Evolutionary conservation across 2,329 filamentous ascomycete species (phyloP).

Genomic region (Pseudocercospora macadamiae): DNA sequence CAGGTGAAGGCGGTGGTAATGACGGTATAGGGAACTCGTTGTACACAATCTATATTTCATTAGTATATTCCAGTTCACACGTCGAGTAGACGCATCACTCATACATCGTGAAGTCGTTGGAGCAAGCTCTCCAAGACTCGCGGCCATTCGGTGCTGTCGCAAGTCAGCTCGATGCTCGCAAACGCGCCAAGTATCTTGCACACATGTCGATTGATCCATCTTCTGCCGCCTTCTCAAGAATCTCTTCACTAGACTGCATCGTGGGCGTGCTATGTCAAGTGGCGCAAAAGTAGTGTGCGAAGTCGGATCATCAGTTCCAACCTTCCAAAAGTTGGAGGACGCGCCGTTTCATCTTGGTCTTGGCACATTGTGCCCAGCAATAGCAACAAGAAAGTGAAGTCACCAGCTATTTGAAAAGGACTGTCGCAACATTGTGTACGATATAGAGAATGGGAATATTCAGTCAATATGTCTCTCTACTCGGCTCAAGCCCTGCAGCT

Average conservation of each 20-base stretch:
- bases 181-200: conserved; percentile 29
- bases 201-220: conserved; percentile 64
- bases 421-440: no score
- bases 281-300: conserved; percentile 25
- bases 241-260: conserved; percentile 48
- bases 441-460: not conserved
- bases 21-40: conserved; percentile 74
- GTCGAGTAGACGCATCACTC: no score
- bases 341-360: not conserved
- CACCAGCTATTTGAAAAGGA: no score
- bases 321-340: not conserved
- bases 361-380: not conserved
- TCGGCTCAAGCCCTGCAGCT: not conserved
- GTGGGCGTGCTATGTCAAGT: conserved; percentile 13
- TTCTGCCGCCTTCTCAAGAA: conserved; percentile 59
- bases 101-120: conserved; percentile 67
- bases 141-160: conserved; percentile 68
- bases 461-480: not conserved
- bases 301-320: not conserved
- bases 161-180: conserved; percentile 23
- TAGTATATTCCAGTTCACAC: no score
- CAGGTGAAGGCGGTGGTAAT: conserved; percentile 50
- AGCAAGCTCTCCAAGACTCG: conserved; percentile 67
- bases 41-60: conserved; percentile 65
- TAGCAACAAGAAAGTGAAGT: not conserved